A percentile compares a stretch with the other conserved stretches of the same genome.
phyloP scores from a whole-genome alignment of 2,329 filamentous ascomycete species.

The Herpotrichia juniperi region DNA sequence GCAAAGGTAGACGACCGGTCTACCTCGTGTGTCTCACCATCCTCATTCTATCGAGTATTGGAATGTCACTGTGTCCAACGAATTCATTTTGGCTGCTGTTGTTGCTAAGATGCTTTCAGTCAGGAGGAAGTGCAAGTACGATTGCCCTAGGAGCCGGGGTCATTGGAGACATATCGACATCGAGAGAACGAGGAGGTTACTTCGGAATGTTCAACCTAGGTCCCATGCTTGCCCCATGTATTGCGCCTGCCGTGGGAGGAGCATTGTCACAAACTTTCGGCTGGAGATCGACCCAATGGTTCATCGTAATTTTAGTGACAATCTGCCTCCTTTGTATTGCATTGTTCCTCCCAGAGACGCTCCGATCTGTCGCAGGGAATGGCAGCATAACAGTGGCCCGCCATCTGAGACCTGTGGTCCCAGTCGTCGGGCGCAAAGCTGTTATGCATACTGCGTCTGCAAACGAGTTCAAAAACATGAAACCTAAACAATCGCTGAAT shows the following conservation, averaged over 20 bases:
- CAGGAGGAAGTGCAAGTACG: constrained; percentile 47
- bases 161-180: constrained; percentile 73
- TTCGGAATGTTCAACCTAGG: constrained; percentile 69
- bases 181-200: constrained; percentile 73
- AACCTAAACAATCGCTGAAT: constrained; percentile 30
- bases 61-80: constrained; percentile 41
- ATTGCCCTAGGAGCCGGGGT: constrained; percentile 70
- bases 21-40: constrained; percentile 51
- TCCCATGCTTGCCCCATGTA: constrained; percentile 41
- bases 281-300: constrained; percentile 47
- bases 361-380: constrained; percentile 50
- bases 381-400: constrained; percentile 31
- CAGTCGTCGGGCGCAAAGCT: constrained; percentile 30
- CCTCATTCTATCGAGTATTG: constrained; percentile 40
- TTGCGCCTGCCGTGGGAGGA: constrained; percentile 42
- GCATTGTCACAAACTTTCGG: constrained; percentile 40
- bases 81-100: constrained; percentile 40
- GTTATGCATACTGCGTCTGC: constrained; percentile 9
- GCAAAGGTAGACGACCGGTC: constrained; percentile 56
- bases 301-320: constrained; percentile 47
- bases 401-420: constrained; percentile 26
- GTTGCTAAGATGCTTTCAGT: constrained; percentile 44
- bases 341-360: constrained; percentile 50
- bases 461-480: constrained; percentile 15
- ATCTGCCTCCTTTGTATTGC: constrained; percentile 40